Percentiles rank a stretch among this genome's conserved stretches.
These are phyloP conservation scores for Trichosporon sp. DNA, from an alignment of 1,284 basidiomycete genomes.

Conservation along the genomic window DNA sequence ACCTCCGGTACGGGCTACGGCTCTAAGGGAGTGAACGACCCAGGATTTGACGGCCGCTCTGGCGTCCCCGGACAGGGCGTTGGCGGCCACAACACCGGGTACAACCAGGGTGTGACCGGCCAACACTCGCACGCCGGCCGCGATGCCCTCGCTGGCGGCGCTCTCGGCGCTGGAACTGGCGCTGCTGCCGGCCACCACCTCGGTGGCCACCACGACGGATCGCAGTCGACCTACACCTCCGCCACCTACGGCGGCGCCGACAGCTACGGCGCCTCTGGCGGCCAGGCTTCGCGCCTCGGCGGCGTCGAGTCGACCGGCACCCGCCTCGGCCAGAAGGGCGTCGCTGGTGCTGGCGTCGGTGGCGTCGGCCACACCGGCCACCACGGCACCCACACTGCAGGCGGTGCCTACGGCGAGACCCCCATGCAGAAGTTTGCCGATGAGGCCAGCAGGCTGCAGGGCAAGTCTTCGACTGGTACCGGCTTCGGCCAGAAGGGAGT, in stretches of 20 bases:
- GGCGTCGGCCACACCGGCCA: not conserved
- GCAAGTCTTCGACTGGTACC: not conserved
- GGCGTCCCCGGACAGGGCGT: constrained; percentile 9
- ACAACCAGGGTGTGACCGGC: constrained; percentile 3
- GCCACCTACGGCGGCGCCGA: constrained; percentile 18
- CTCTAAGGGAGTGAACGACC: not conserved
- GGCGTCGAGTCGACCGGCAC: constrained; percentile 18
- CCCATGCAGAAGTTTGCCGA: constrained; percentile 15
- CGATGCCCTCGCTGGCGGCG: constrained; percentile 5
- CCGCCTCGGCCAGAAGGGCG: constrained; percentile 11
- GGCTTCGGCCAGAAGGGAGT: not conserved
- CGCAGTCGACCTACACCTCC: constrained; percentile 3
- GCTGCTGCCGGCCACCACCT: constrained; percentile 5
- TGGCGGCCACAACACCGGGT: not conserved
- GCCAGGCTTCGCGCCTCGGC: constrained; percentile 17
- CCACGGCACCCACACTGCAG: not conserved
- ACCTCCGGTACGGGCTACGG: not conserved
- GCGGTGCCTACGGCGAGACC: constrained; percentile 2
- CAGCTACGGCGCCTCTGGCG: constrained; percentile 15
- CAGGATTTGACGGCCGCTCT: constrained; percentile 13
- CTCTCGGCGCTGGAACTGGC: constrained; percentile 6
- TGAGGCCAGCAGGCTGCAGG: constrained; percentile 2
- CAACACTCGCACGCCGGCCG: not conserved
- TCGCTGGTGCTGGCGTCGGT: not conserved
- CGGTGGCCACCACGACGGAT: not conserved